Evolutionary conservation across 1,139 yeast species (phyloP).

Genomic region (Geotrichum bryndzae): DNA sequence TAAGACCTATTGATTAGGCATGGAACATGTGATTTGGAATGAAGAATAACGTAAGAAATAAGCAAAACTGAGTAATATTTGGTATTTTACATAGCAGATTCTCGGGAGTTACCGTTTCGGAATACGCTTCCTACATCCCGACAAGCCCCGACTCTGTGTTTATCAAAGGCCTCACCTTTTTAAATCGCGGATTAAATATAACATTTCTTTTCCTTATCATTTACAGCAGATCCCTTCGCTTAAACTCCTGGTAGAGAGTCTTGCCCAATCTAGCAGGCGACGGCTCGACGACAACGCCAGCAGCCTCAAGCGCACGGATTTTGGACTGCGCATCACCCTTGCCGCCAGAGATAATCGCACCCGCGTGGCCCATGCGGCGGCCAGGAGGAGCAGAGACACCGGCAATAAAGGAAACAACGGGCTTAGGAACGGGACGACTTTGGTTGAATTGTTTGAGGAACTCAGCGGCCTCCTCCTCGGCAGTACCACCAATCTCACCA

Average conservation of each 20-base stretch:
- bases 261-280: conserved; percentile 98
- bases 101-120: background rate
- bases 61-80: background rate
- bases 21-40: background rate
- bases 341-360: conserved; percentile 98
- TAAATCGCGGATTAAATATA: background rate
- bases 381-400: conserved; percentile 99
- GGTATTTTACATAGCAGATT: background rate
- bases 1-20: background rate
- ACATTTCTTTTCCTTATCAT: background rate
- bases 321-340: conserved; percentile 98
- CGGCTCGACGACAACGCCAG: conserved; percentile 90
- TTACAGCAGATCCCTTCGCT: conserved; percentile 39
- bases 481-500: conserved; percentile 99
- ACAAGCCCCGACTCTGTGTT: background rate
- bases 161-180: too few species aligned
- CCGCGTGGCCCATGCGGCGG: conserved; percentile 98
- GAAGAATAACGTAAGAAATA: background rate
- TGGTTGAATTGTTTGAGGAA: conserved; percentile 88
- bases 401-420: conserved; percentile 96
- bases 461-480: conserved; percentile 98
- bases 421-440: conserved; percentile 79
- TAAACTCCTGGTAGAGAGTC: conserved; percentile 84
- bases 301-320: conserved; percentile 84
- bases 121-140: background rate